A percentile compares a stretch with the other conserved stretches of the same genome.
Conservation (phyloP, 2,329 filamentous ascomycete species). For the Aspergillus sp. region DNA sequence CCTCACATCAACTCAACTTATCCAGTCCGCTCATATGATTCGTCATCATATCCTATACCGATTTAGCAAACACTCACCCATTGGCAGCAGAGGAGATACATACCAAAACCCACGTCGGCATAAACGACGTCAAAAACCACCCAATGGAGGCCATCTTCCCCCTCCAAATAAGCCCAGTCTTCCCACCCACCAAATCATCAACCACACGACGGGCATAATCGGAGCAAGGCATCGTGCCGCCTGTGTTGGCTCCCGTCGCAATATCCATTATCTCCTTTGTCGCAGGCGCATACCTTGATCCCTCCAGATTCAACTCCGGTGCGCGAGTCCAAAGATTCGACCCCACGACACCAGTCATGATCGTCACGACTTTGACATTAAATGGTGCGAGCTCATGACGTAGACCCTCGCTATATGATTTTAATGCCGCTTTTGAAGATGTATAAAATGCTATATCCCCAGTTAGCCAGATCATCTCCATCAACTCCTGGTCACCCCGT, state of each 20-base stretch:
- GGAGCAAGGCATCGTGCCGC: constrained; percentile 4
- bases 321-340: constrained; percentile 20
- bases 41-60: neutral
- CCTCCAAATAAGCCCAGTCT: constrained; percentile 21
- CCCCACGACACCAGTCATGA: constrained; percentile 22
- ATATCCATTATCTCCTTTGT: constrained; percentile 10
- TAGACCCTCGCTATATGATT: constrained; percentile 23
- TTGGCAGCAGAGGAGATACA: neutral
- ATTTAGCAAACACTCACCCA: neutral
- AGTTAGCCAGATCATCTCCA: neutral
- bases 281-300: constrained; percentile 22
- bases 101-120: constrained; percentile 21
- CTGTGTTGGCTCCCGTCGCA: neutral
- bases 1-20: neutral
- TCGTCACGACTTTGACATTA: constrained; percentile 24
- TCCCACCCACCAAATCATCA: constrained; percentile 25
- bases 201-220: constrained; percentile 25
- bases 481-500: neutral
- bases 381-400: constrained; percentile 28
- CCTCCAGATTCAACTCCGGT: constrained; percentile 14
- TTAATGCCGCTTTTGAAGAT: constrained; percentile 29
- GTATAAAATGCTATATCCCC: constrained; percentile 15
- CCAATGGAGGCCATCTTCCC: constrained; percentile 19
- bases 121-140: constrained; percentile 9
- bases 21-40: neutral